phyloP scores from a whole-genome alignment of 345 rosid species.

The Dovyalis caffra region DNA sequence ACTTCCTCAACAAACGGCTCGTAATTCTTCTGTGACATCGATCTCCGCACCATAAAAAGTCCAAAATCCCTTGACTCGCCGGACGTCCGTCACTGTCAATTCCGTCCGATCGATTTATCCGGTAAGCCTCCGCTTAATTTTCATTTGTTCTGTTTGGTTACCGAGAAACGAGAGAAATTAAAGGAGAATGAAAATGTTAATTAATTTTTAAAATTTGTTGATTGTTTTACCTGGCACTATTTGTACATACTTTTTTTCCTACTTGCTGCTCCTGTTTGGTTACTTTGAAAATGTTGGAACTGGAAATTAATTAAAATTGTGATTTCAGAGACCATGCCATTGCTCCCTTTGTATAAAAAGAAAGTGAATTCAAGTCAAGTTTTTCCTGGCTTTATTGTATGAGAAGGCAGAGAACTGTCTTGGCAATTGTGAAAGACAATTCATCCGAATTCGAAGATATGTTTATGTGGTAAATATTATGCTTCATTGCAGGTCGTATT shows the following conservation, averaged over 20 bases:
- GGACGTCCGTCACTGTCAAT: not conserved
- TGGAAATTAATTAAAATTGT: no score
- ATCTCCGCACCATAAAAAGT: slow-evolving; percentile 6
- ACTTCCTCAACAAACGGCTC: not conserved
- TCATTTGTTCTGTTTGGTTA: not conserved
- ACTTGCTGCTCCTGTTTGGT: not conserved
- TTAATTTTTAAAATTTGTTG: no score
- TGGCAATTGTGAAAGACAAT: no score
- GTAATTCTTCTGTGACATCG: not conserved
- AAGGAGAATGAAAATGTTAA: not conserved
- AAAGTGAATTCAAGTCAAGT: no score
- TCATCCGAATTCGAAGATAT: not conserved
- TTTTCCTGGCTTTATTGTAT: no score
- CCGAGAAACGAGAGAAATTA: not conserved
- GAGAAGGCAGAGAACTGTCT: no score
- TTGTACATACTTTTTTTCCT: no score
- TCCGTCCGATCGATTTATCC: slow-evolving; percentile 4
- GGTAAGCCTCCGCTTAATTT: not conserved
- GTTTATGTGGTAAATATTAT: not conserved
- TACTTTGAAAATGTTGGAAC: not conserved
- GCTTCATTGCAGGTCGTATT: slow-evolving; percentile 21
- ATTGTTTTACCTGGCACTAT: no score
- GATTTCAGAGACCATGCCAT: no score
- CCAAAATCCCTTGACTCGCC: not conserved
- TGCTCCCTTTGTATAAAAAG: no score